Evolutionary conservation across 2,329 filamentous ascomycete species (phyloP).

Genomic region (Mycosphaerella arachidis): DNA sequence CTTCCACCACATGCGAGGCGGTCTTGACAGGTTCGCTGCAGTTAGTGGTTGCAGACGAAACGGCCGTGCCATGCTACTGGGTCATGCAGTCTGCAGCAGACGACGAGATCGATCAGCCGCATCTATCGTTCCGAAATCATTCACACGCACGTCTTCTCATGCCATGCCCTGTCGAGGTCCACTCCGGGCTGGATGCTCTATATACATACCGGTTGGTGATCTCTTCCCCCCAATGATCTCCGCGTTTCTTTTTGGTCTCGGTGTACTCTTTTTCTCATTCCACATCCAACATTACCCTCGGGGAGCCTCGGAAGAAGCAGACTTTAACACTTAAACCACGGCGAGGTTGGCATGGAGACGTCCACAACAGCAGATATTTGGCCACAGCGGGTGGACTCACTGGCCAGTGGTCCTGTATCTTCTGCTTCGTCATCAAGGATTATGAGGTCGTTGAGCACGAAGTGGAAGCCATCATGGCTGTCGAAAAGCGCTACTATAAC

Average conservation of each 20-base stretch:
- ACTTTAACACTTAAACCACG: neutral
- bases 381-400: neutral
- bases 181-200: neutral
- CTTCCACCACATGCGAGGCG: neutral
- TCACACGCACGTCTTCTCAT: neutral
- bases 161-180: neutral
- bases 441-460: neutral
- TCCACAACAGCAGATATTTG: neutral
- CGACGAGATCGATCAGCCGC: neutral
- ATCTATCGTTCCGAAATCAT: neutral
- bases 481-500: neutral
- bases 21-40: neutral
- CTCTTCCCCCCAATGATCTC: neutral
- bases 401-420: neutral
- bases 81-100: neutral
- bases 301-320: no score
- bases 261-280: neutral
- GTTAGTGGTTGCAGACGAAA: neutral
- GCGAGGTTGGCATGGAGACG: neutral
- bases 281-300: no score
- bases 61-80: neutral
- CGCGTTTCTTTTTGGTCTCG: neutral
- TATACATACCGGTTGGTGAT: neutral
- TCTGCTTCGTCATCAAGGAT: neutral
- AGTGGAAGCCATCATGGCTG: constrained; percentile 6